Evolutionary conservation across 129 eudicot genomes (phyloP).

Genomic region (Ambrosia artemisiifolia): DNA sequence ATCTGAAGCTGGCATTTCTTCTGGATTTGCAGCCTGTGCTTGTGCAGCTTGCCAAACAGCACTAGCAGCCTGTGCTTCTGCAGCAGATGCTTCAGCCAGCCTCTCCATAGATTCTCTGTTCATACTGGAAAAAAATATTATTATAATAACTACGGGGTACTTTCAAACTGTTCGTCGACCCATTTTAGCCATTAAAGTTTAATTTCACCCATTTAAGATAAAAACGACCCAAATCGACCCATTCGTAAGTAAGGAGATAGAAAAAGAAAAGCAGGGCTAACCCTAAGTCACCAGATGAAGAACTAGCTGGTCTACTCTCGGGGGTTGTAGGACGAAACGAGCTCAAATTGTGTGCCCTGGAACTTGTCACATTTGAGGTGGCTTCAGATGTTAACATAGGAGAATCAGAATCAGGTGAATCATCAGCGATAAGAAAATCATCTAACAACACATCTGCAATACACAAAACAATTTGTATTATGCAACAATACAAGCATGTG

Average conservation of each 20-base stretch:
- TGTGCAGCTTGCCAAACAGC: slow-evolving; percentile 97
- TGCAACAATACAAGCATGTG: not conserved
- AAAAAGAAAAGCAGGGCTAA: slow-evolving; percentile 14
- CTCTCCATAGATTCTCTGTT: slow-evolving; percentile 69
- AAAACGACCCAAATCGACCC: not conserved
- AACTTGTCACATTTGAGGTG: slow-evolving; percentile 32
- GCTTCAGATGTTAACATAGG: slow-evolving; percentile 31
- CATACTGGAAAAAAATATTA: slow-evolving; percentile 42
- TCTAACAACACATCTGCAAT: slow-evolving; percentile 72
- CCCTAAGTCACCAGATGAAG: slow-evolving; percentile 58
- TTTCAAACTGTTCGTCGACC: not conserved
- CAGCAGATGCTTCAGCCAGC: slow-evolving; percentile 89
- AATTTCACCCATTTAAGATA: not conserved
- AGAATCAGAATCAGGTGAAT: slow-evolving; percentile 49
- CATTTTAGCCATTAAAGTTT: not conserved
- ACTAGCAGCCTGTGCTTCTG: slow-evolving; percentile 87
- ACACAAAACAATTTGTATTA: slow-evolving; percentile 12
- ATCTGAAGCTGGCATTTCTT: slow-evolving; percentile 29
- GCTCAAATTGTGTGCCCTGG: slow-evolving; percentile 35
- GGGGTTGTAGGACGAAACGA: slow-evolving; percentile 30
- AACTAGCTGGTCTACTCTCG: slow-evolving; percentile 36
- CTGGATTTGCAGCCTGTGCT: slow-evolving; percentile 58
- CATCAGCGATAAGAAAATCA: slow-evolving; percentile 79
- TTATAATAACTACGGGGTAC: not conserved
- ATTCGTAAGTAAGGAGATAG: not conserved